Base-by-base conservation (phyloP, 352 stramenopile genomes). In the Phytophthora litchii region DNA sequence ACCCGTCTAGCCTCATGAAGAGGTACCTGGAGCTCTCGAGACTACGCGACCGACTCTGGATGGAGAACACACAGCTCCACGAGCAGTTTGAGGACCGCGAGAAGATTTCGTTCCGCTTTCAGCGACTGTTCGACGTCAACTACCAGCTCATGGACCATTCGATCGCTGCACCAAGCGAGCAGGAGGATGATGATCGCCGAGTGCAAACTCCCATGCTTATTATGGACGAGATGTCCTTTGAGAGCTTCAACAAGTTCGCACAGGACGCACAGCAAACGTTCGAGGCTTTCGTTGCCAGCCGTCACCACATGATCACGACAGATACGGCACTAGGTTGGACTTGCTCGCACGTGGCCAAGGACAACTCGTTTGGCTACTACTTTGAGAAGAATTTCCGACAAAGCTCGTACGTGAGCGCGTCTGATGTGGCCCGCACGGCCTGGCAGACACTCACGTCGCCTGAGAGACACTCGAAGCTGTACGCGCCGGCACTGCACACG, bases 101-200 rank as follows among this genome's bases (percentile, higher is more conserved):
- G 68, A 83, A 83, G 60, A 61, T 74, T 27, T 71, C 64, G 29
- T 83, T 78, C 60, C 71, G 74, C 19, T 70, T 83, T 31, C 74
- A 83, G 55, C 68, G 74, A 16, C 74, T 83, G 19, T 83, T 83
- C 42, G 71, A 83, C 40, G 71, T 83, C 34, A 83, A 83, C 50
- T 83, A 83, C 46, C 74, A 83, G 44, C 68, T 83, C 32, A 83
- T 83, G 74, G 67, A 83, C 58, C 74, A 83, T 59, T 80, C 74
- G 50, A 68, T 76, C 36, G 68, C 70, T 13, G 67, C 60, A 0
- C 66, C 67, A 0, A 65, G 48, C 16, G 50, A 70, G 11, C 47
- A 75, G 3, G 59, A 75, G 9, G 36, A 58, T 12, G 44, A 70
- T 42, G 61, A 72, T 12, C 61, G 67, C 25, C 65, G 57, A n/a